A percentile compares a stretch with the other conserved stretches of the same genome.
These are phyloP conservation scores for Hortiboletus campestris DNA, from an alignment of 768 basidiomycete genomes.

Conservation along the genomic window DNA sequence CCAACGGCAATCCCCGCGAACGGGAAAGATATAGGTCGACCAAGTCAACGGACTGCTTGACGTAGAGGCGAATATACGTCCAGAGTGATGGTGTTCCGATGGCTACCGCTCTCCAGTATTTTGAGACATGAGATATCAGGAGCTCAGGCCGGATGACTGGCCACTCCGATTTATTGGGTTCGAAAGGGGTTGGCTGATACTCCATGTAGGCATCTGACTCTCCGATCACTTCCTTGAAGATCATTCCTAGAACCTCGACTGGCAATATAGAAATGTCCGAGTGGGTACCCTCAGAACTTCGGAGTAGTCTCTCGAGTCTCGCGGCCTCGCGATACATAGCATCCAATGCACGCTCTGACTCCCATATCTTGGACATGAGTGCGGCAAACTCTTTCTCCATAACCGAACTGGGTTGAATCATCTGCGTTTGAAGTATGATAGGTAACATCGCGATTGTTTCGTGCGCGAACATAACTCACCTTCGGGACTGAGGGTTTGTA, in stretches of 20 bases:
- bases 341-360: constrained; percentile 17
- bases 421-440: constrained; percentile 1
- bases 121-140: constrained; percentile 42
- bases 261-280: constrained; percentile 22
- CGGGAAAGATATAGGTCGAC: constrained; percentile 28
- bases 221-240: constrained; percentile 21
- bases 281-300: neutral
- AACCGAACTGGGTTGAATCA: constrained; percentile 4
- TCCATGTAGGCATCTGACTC: constrained; percentile 1
- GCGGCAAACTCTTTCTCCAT: constrained; percentile 14
- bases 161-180: constrained; percentile 7
- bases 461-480: constrained; percentile 9
- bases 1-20: constrained; percentile 25
- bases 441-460: neutral
- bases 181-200: neutral
- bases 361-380: constrained; percentile 21
- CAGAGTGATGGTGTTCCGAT: constrained; percentile 40
- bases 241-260: constrained; percentile 26
- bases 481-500: neutral
- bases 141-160: constrained; percentile 27
- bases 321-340: constrained; percentile 21
- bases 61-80: constrained; percentile 30
- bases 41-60: constrained; percentile 27
- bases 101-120: constrained; percentile 41
- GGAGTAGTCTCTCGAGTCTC: constrained; percentile 8